Evolutionary conservation across 495 filamentous ascomycete genomes (phyloP), one percentile per base, ranked within the genome.

Genomic region (Clavariopsis aquatica): DNA sequence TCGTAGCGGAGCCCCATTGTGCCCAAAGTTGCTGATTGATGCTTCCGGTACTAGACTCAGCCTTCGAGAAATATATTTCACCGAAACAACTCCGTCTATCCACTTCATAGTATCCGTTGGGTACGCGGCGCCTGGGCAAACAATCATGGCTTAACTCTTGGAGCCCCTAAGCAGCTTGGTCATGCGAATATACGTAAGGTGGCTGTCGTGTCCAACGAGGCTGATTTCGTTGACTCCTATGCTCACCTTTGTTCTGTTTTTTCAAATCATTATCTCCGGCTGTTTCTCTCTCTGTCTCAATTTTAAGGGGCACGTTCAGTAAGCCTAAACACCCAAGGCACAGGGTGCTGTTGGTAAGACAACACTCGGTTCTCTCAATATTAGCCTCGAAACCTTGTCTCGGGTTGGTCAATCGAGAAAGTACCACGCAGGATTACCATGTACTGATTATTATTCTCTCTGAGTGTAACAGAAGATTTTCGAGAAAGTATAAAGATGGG

Each of bases 1-100:
- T 53, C 20, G 53, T 53, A n/a, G 52, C 41, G 43, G 41, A 52
- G 38, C 47, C 27, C 19, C 17, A 9, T 26, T 31, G n/a, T n/a
- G n/a, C n/a, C 22, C 20, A 26, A 28, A 36, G 3, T 45, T 49
- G 31, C 31, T 31, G n/a, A 28, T 22, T 53, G 28, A 31, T 57
- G n/a, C 20, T 26, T 22, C n/a, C n/a, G n/a, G n/a, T n/a, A 27
- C 57, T 17, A 26, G 23, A 36, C 57, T 60, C 57, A 60, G 57
- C 57, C 57, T 34, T 49, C 57, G 24, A 38, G 9, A 43, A 12
- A 22, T 5, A 31, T 17, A 43, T 57, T 57, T 15, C n/a, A 19
- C 17, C 28, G 51, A 53, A 29, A 27, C 24, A 53, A 53, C 23
- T n/a, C 23, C 26, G 47, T n/a, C 47, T 51, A 23, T 28, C 47